Evolutionary conservation across 306 rosid species (phyloP).

Genomic region (Lablab purpureus): DNA sequence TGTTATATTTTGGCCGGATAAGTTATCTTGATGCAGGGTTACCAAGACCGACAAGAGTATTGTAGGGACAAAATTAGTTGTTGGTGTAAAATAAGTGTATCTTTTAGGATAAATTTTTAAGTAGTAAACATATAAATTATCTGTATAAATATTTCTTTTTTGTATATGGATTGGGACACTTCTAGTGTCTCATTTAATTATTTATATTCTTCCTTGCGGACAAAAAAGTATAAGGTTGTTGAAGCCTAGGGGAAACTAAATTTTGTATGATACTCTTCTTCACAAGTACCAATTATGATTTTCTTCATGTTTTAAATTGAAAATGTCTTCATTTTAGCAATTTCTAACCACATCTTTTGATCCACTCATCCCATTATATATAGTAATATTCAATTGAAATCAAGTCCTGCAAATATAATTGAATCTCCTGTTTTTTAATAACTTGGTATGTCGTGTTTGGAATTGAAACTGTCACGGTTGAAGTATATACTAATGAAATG

Average conservation of each 20-base stretch:
- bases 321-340: constrained; percentile 20
- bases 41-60: no score
- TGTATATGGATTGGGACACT: no score
- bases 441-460: neutral
- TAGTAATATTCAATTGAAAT: constrained; percentile 19
- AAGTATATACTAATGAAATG: neutral
- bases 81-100: no score
- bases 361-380: neutral
- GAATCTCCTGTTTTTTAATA: constrained; percentile 1
- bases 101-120: no score
- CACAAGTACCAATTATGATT: neutral
- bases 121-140: no score
- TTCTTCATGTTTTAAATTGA: neutral
- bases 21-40: no score
- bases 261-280: constrained; percentile 21
- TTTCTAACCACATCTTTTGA: neutral
- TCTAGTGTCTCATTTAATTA: no score
- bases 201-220: no score
- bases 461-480: constrained; percentile 18
- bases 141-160: no score
- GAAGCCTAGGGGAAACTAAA: neutral
- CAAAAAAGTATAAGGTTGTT: constrained; percentile 6
- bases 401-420: neutral
- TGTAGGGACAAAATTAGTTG: no score
- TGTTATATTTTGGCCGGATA: no score